A percentile compares a stretch with the other conserved stretches of the same genome.
These are phyloP conservation scores for Fusarium lateritium DNA, from an alignment of 2,329 filamentous ascomycete genomes.

Conservation along the genomic window DNA sequence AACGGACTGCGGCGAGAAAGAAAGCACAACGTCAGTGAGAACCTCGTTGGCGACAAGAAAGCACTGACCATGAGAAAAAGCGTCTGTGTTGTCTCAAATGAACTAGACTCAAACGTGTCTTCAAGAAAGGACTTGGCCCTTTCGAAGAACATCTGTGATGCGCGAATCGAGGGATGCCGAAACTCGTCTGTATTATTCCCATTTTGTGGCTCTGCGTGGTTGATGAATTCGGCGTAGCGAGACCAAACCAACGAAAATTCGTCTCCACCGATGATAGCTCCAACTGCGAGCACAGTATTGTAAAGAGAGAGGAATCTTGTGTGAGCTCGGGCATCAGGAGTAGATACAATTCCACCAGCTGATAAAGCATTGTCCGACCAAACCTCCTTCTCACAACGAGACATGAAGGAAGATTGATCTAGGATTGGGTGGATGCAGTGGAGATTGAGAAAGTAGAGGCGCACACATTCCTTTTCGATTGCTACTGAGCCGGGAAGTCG, in stretches of 20 bases:
- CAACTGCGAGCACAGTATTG: conserved; percentile 24
- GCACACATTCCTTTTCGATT: conserved; percentile 19
- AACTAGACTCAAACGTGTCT: conserved; percentile 24
- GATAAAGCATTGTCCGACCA: not conserved
- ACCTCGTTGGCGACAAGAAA: too few relatives aligned
- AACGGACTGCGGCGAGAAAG: conserved; percentile 3
- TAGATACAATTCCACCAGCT: too few relatives aligned
- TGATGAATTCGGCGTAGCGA: not conserved
- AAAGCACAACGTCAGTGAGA: not conserved
- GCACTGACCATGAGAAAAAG: conserved; percentile 25
- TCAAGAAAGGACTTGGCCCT: conserved; percentile 8
- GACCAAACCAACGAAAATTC: conserved; percentile 10
- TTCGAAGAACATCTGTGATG: conserved; percentile 21
- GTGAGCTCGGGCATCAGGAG: not conserved
- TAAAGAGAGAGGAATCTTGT: conserved; percentile 19
- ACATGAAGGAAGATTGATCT: conserved; percentile 13
- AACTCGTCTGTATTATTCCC: not conserved
- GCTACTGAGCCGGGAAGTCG: not conserved
- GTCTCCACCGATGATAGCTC: conserved; percentile 16
- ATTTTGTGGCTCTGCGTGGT: conserved; percentile 1
- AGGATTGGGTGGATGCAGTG: conserved; percentile 27
- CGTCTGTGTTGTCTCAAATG: conserved; percentile 21
- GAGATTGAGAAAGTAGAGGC: conserved; percentile 20
- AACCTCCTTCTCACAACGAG: conserved; percentile 13
- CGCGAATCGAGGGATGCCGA: conserved; percentile 5